Conservation (phyloP, 495 filamentous ascomycete genomes). For the Usnea hakonensis region DNA sequence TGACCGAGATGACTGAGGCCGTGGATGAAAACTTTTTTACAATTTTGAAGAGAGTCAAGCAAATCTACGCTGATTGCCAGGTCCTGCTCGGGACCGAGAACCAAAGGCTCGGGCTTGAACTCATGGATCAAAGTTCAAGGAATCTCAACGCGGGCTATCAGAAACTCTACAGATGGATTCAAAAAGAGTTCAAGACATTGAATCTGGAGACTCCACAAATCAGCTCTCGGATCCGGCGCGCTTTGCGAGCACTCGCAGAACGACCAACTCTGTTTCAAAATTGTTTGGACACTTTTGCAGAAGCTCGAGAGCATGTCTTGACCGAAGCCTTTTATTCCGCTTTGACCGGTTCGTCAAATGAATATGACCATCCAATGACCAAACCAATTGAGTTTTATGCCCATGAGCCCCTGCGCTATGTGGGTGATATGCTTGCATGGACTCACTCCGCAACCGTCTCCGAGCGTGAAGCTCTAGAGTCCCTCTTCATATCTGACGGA, state of each 20-base stretch:
- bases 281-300: conserved; percentile 89
- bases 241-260: conserved; percentile 82
- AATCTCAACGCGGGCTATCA: conserved; percentile 88
- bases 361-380: conserved; percentile 41
- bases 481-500: conserved; percentile 85
- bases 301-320: conserved; percentile 78
- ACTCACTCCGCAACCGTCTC: conserved; percentile 88
- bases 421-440: conserved; percentile 98
- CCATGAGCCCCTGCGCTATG: conserved; percentile 85
- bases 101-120: conserved; percentile 74
- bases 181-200: conserved; percentile 83
- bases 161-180: conserved; percentile 91
- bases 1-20: conserved; percentile 70
- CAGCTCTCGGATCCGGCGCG: conserved; percentile 73
- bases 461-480: conserved; percentile 86
- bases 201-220: conserved; percentile 95
- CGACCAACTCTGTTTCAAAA: conserved; percentile 84
- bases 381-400: conserved; percentile 94
- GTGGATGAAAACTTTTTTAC: conserved; percentile 83
- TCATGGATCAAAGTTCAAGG: conserved; percentile 83
- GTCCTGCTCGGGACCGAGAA: conserved; percentile 83
- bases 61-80: conserved; percentile 80
- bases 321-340: conserved; percentile 89
- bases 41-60: conserved; percentile 72
- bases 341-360: conserved; percentile 62